Percentiles rank a stretch among this genome's conserved stretches.
Conservation (phyloP, 192 early-diverging fungal genomes). For the Backusella tuberculispora region DNA sequence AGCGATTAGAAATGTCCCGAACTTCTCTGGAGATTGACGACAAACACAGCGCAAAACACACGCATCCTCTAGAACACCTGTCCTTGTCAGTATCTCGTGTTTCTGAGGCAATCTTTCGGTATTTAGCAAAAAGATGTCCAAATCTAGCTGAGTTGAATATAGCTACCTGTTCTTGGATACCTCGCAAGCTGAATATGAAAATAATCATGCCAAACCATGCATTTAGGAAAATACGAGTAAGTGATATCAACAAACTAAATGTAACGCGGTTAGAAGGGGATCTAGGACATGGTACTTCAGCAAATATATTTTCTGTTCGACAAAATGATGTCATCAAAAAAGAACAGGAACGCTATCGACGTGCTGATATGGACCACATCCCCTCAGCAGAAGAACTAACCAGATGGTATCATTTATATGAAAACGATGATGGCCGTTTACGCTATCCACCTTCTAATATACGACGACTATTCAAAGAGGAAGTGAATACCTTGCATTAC, state of each 20-base stretch:
- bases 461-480: background rate
- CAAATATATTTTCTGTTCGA: background rate
- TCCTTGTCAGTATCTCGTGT: background rate
- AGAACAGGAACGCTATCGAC: background rate
- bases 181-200: background rate
- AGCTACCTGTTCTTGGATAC: background rate
- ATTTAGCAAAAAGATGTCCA: background rate
- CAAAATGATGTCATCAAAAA: background rate
- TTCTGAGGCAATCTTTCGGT: background rate
- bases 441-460: background rate
- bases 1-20: background rate
- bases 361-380: background rate
- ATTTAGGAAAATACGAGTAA: background rate
- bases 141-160: background rate
- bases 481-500: background rate
- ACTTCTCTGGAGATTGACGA: background rate
- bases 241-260: background rate
- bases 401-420: conserved; percentile 2
- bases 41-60: background rate
- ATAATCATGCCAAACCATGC: background rate
- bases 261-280: background rate
- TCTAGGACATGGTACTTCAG: background rate
- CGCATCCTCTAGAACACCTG: background rate
- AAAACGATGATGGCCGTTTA: background rate
- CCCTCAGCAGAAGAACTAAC: background rate